These are phyloP conservation scores for Tulasnella sp. DNA, from an alignment of 768 basidiomycete genomes.

Conservation along the genomic window DNA sequence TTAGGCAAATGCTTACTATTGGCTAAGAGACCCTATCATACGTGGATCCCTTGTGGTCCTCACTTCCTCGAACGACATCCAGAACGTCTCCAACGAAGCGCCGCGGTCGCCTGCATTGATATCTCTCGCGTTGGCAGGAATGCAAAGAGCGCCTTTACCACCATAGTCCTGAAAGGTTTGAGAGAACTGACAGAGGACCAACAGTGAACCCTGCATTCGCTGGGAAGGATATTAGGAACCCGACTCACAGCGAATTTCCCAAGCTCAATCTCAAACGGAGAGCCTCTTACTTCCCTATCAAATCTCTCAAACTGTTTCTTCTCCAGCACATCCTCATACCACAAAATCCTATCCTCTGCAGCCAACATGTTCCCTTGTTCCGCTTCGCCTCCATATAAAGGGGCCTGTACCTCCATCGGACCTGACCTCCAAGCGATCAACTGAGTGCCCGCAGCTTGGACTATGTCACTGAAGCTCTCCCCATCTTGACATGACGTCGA, in stretches of 20 bases:
- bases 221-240: no score
- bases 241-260: conserved; percentile 10
- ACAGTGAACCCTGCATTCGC: background rate
- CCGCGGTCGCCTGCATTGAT: conserved; percentile 11
- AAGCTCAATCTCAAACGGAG: conserved; percentile 1
- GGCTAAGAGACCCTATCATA: background rate
- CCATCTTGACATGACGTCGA: background rate
- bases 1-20: background rate
- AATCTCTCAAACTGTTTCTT: conserved; percentile 1
- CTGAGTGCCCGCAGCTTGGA: background rate
- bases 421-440: conserved; percentile 10
- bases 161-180: conserved; percentile 12
- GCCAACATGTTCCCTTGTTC: conserved; percentile 9
- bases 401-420: conserved; percentile 11
- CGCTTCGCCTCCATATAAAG: conserved; percentile 5
- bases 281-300: conserved; percentile 7
- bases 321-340: background rate
- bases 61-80: conserved; percentile 13
- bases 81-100: conserved; percentile 13
- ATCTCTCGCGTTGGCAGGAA: conserved; percentile 3
- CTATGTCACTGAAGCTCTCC: background rate
- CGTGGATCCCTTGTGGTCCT: background rate
- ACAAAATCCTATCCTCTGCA: conserved; percentile 6
- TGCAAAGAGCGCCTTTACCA: conserved; percentile 8
- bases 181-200: background rate